Conservation (phyloP, 164 flowering plant species). For the Protea cynaroides region DNA sequence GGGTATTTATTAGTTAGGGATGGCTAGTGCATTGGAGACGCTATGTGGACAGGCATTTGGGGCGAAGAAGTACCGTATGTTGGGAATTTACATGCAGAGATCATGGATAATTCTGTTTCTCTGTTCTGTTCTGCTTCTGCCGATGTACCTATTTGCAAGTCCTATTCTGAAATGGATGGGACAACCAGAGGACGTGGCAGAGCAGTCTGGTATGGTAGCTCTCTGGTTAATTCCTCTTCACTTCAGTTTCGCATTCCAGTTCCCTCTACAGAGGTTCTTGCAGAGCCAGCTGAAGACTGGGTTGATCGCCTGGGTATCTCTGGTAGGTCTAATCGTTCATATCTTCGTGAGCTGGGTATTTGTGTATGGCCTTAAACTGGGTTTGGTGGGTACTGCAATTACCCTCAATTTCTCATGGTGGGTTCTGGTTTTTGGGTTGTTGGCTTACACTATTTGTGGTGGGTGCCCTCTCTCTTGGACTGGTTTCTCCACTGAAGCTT, state of each 20-base stretch:
- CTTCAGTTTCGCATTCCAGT: slow-evolving; percentile 21
- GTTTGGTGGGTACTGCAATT: slow-evolving; percentile 34
- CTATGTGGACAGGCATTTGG: slow-evolving; percentile 88
- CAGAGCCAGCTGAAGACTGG: slow-evolving; percentile 46
- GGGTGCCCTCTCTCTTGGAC: slow-evolving; percentile 47
- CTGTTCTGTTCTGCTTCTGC: slow-evolving; percentile 39
- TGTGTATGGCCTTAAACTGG: slow-evolving; percentile 26
- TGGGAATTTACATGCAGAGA: slow-evolving; percentile 78
- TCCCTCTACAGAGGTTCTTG: slow-evolving; percentile 37
- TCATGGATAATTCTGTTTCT: slow-evolving; percentile 25
- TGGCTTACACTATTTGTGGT: slow-evolving; percentile 30
- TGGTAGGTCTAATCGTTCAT: slow-evolving; percentile 29
- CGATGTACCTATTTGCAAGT: slow-evolving; percentile 28
- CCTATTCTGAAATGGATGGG: slow-evolving; percentile 38
- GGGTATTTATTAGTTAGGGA: slow-evolving; percentile 34
- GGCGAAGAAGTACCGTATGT: slow-evolving; percentile 53
- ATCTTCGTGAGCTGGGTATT: slow-evolving; percentile 35
- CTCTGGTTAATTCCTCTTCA: slow-evolving; percentile 43
- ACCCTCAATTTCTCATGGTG: slow-evolving; percentile 50
- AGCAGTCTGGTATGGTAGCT: slow-evolving; percentile 10
- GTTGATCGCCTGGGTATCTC: slow-evolving; percentile 34
- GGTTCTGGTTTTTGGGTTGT: slow-evolving; percentile 26
- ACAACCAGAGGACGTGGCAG: slow-evolving; percentile 52
- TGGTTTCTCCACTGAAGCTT: slow-evolving; percentile 42
- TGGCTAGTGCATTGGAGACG: slow-evolving; percentile 87